Evolutionary conservation across 2,329 filamentous ascomycete genomes (phyloP).

Genomic region (Pyrenophora seminiperda): DNA sequence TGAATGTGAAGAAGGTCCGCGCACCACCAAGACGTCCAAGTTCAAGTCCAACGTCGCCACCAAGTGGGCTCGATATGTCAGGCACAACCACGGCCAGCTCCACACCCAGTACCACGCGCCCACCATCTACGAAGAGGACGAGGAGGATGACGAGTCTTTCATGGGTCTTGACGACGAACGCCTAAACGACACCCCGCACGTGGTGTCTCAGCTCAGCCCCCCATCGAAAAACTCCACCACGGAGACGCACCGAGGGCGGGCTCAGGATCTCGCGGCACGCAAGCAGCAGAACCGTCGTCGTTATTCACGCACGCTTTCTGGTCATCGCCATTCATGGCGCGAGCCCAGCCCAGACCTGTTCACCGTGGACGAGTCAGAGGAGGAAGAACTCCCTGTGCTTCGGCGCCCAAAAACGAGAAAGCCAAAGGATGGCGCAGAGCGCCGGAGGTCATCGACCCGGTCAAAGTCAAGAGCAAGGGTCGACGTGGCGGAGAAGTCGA

Average conservation of each 20-base stretch:
- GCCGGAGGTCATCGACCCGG: conserved; percentile 41
- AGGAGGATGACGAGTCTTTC: conserved; percentile 46
- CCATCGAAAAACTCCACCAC: conserved; percentile 35
- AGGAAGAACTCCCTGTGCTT: conserved; percentile 37
- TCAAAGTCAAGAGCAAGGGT: conserved; percentile 35
- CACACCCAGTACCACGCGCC: conserved; percentile 42
- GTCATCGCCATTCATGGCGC: conserved; percentile 50
- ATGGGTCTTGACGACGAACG: conserved; percentile 46
- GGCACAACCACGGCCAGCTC: conserved; percentile 40
- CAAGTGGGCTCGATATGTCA: conserved; percentile 51
- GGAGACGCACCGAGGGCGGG: conserved; percentile 45
- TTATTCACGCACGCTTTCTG: conserved; percentile 45
- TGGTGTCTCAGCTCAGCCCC: conserved; percentile 36
- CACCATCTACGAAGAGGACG: conserved; percentile 39
- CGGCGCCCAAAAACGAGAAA: conserved; percentile 38
- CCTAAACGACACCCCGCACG: conserved; percentile 38
- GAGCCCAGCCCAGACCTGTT: conserved; percentile 51
- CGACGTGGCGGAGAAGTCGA: conserved; percentile 40
- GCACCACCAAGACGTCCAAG: conserved; percentile 42
- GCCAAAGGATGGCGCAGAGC: conserved; percentile 44
- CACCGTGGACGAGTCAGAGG: conserved; percentile 50
- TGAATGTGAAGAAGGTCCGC: conserved; percentile 31
- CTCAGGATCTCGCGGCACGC: conserved; percentile 43
- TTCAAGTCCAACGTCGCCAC: conserved; percentile 48
- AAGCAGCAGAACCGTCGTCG: conserved; percentile 39